These are phyloP conservation scores for Aspergillus uvarum DNA, from an alignment of 2,329 filamentous ascomycete genomes.

Conservation along the genomic window DNA sequence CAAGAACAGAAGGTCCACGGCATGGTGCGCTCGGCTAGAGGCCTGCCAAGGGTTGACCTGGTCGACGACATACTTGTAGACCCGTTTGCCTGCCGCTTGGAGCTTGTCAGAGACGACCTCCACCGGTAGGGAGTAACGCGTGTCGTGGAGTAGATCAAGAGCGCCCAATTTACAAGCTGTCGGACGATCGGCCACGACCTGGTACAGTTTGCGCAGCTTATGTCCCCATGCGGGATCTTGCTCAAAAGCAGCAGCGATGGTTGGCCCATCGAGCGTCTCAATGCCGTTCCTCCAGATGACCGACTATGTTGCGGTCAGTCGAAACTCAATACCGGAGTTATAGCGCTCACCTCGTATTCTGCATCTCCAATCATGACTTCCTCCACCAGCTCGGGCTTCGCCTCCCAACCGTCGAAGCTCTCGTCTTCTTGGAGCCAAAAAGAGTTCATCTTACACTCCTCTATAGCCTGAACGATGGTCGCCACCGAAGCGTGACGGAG, in stretches of 20 bases:
- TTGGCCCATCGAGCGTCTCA: constrained; percentile 34
- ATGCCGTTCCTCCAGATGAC: constrained; percentile 49
- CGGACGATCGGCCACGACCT: constrained; percentile 42
- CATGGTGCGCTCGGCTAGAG: constrained; percentile 49
- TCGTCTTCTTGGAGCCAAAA: constrained; percentile 46
- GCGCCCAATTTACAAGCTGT: constrained; percentile 44
- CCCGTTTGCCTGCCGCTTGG: constrained; percentile 24
- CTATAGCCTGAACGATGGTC: constrained; percentile 36
- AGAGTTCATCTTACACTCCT: constrained; percentile 40
- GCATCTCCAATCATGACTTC: constrained; percentile 46
- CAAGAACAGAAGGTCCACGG: constrained; percentile 48
- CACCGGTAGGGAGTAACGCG: constrained; percentile 32
- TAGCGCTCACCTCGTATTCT: constrained; percentile 42
- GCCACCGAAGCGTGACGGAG: constrained; percentile 32
- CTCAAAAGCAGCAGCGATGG: constrained; percentile 38
- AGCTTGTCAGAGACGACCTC: constrained; percentile 32
- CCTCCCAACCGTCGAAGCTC: constrained; percentile 40
- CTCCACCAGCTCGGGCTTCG: constrained; percentile 31
- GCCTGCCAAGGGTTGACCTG: constrained; percentile 51
- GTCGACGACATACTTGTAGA: constrained; percentile 47
- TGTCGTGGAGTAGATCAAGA: constrained; percentile 36
- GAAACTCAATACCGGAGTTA: not conserved
- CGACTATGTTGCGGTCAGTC: constrained; percentile 33
- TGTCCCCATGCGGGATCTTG: constrained; percentile 29
- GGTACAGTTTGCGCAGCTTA: constrained; percentile 42